These are phyloP conservation scores for Vitis rupestris DNA, from an alignment of 164 flowering plant genomes.

Conservation along the genomic window DNA sequence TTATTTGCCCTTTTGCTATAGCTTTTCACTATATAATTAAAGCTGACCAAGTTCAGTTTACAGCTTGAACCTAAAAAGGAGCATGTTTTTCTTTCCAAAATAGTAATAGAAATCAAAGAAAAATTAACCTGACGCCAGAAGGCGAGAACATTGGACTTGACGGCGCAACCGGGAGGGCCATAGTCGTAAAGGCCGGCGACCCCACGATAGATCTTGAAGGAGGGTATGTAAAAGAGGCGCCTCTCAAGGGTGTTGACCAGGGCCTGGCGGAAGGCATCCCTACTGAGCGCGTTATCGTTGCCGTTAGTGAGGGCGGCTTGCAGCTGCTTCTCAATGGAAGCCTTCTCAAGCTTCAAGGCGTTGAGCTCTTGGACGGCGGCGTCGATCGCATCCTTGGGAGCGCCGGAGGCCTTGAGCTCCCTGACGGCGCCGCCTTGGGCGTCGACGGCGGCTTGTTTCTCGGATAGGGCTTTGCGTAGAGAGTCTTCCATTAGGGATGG, in stretches of 20 bases:
- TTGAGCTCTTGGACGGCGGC: slow-evolving; percentile 48
- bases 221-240: slow-evolving; percentile 76
- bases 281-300: slow-evolving; percentile 17
- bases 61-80: too few species aligned
- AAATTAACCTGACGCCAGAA: slow-evolving; percentile 87
- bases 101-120: background rate
- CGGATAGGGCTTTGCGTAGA: slow-evolving; percentile 47
- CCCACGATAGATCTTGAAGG: slow-evolving; percentile 89
- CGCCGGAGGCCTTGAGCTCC: slow-evolving; percentile 43
- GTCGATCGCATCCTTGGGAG: slow-evolving; percentile 43
- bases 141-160: slow-evolving; percentile 83
- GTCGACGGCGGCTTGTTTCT: slow-evolving; percentile 46
- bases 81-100: too few species aligned
- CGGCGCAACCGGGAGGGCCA: slow-evolving; percentile 96
- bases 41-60: too few species aligned
- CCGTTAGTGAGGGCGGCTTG: slow-evolving; percentile 24
- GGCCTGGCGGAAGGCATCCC: slow-evolving; percentile 73
- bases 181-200: slow-evolving; percentile 94
- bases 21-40: too few species aligned
- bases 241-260: slow-evolving; percentile 82
- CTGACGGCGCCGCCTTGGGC: slow-evolving; percentile 48
- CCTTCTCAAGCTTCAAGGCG: slow-evolving; percentile 50
- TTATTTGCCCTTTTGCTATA: too few species aligned
- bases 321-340: slow-evolving; percentile 42
- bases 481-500: slow-evolving; percentile 25